Base-by-base conservation (phyloP, 805 yeast species). In the Kazachstania martiniae region DNA sequence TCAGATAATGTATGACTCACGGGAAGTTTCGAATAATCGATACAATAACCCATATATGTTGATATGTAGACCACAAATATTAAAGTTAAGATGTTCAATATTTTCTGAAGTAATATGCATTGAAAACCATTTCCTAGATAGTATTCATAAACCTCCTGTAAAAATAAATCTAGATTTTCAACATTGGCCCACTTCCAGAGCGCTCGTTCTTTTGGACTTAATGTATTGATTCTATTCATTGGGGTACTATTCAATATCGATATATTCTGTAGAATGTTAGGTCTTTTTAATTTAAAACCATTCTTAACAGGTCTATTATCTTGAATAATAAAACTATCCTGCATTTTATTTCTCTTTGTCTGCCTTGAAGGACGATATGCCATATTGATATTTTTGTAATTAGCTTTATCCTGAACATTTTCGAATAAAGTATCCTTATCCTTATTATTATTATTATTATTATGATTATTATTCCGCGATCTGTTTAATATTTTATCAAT, bases 101-200 rank as follows among this genome's bases (percentile, higher is more conserved):
- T 39, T 28, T 79, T 71, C 13, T 77, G 65, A 18, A 85, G 53
- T 9, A 84, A 53, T n/a, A 89, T 84, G 51, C 94, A 83, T 29
- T 68, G 65, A 36, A 78, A 68, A 0, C 99, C 99, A 51, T 78
- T 83, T 3, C 93, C 94, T 18, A 79, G 61, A 53, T 82, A 91
- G 51, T 86, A 91, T 31, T 68, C 66, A 56, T 91, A 91, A 8
- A 87, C 71, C 44, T 89, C 94, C 33, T 74, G 74, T 13, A 91
- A 62, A 46, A 89, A 91, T 28, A 74, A 70, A 59, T 91, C 99
- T 53, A 91, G 67, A 54, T 91, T 91, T 43, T 82, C 84, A 16
- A 91, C 84, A 48, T 91, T 91, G 1, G 97, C 94, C 97, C 98
- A 91, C 38, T 84, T 69, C 85, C 96, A 91, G 12, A 82, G 62